Conservation (phyloP, 805 yeast genomes). For the Ascoidea asiatica region DNA sequence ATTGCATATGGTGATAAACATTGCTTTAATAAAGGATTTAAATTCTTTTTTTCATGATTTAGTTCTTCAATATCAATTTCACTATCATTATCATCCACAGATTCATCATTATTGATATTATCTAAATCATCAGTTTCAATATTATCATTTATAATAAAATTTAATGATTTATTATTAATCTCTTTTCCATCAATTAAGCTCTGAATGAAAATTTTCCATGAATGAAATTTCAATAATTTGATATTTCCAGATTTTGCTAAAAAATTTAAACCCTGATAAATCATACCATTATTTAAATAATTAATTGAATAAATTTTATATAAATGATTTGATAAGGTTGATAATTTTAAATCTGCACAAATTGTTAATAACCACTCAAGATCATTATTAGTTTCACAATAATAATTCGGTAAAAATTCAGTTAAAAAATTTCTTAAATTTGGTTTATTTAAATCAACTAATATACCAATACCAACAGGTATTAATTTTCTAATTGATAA, state of each 20-base stretch:
- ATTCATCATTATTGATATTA: too few relatives aligned
- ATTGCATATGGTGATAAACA: conserved; percentile 62
- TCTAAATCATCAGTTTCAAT: conserved; percentile 19
- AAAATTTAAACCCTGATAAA: conserved; percentile 50
- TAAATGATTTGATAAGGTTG: conserved; percentile 42
- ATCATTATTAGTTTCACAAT: conserved; percentile 58
- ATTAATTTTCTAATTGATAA: conserved; percentile 38
- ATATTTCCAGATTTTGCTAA: conserved; percentile 51
- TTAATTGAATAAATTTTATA: conserved; percentile 35
- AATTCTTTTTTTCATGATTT: conserved; percentile 1
- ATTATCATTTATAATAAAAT: conserved; percentile 30
- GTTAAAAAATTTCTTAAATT: conserved; percentile 32
- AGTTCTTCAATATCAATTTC: conserved; percentile 12
- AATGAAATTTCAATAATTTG: conserved; percentile 32
- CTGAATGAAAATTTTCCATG: conserved; percentile 54
- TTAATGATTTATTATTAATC: conserved; percentile 42
- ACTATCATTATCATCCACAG: conserved; percentile 12
- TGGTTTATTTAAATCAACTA: conserved; percentile 32
- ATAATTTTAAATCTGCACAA: conserved; percentile 52
- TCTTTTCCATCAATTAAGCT: conserved; percentile 37
- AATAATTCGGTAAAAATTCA: conserved; percentile 44
- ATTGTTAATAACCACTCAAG: conserved; percentile 66
- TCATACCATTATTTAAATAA: conserved; percentile 37
- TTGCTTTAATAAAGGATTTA: conserved; percentile 50
- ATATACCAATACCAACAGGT: conserved; percentile 58